Conservation (phyloP, 179 eudicot species). For the Kewa caespitosa region DNA sequence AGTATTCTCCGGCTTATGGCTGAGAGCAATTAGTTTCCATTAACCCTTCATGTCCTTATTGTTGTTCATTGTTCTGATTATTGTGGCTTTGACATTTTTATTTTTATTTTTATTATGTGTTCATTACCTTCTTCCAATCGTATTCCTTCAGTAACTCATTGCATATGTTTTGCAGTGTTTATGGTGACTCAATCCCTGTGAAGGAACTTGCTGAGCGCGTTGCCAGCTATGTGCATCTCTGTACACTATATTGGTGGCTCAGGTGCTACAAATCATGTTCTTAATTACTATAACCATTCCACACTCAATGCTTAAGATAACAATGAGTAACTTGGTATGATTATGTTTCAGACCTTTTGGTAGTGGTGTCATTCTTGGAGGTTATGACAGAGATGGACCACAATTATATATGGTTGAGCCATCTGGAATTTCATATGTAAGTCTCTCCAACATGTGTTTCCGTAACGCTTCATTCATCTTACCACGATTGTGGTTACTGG, state of each 20-base stretch:
- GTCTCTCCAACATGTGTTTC: too few relatives aligned
- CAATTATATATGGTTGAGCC: constrained; percentile 95
- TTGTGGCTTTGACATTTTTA: background rate
- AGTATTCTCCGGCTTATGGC: background rate
- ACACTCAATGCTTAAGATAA: background rate
- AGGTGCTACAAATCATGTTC: constrained; percentile 41
- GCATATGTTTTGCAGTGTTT: constrained; percentile 52
- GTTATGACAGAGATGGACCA: constrained; percentile 97
- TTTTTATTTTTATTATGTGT: background rate
- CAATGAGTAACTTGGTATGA: background rate
- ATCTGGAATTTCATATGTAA: constrained; percentile 93
- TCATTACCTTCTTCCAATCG: background rate
- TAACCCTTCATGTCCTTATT: background rate
- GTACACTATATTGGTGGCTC: constrained; percentile 99
- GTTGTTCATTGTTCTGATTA: background rate
- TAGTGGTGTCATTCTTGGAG: constrained; percentile 90
- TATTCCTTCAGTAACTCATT: background rate
- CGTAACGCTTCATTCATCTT: constrained; percentile 11
- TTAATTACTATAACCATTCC: background rate
- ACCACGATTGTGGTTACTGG: background rate
- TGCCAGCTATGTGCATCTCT: constrained; percentile 94
- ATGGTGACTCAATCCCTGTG: constrained; percentile 89
- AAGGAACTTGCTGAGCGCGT: constrained; percentile 94
- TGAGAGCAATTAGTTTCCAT: background rate
- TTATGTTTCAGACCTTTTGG: constrained; percentile 71